Percentiles rank a stretch among this genome's conserved stretches.
phyloP scores from a whole-genome alignment of 2,329 filamentous ascomycete genomes.

The Alternaria gansuensis region DNA sequence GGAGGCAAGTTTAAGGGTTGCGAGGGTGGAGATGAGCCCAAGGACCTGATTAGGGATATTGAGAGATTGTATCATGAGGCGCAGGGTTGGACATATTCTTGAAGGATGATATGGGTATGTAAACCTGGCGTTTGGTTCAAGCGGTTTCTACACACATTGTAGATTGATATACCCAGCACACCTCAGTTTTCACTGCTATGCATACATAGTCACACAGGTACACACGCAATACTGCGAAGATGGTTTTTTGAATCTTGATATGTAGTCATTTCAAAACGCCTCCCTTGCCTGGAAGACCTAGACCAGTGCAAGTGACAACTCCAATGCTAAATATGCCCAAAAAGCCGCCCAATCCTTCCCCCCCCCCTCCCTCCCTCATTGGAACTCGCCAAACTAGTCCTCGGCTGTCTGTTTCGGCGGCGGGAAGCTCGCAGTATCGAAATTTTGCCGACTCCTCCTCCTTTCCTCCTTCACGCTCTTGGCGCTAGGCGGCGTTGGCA shows the following conservation, averaged over 20 bases:
- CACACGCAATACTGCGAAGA: not conserved
- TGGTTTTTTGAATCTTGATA: not conserved
- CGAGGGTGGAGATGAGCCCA: slow-evolving; percentile 70
- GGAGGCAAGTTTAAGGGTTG: slow-evolving; percentile 82
- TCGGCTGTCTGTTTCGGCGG: slow-evolving; percentile 53
- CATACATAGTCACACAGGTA: not conserved
- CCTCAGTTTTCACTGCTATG: not conserved
- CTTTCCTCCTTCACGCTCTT: slow-evolving; percentile 69
- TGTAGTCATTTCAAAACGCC: slow-evolving; percentile 25
- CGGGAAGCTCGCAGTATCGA: slow-evolving; percentile 30
- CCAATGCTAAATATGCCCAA: slow-evolving; percentile 32
- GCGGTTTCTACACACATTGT: not conserved
- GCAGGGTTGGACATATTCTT: slow-evolving; percentile 41
- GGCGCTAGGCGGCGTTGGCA: slow-evolving; percentile 74
- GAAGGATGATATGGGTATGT: not conserved
- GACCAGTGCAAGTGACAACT: slow-evolving; percentile 22
- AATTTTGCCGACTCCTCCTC: slow-evolving; percentile 61
- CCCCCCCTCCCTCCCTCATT: slow-evolving; percentile 48
- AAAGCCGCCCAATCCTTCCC: slow-evolving; percentile 4
- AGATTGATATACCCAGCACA: slow-evolving; percentile 14
- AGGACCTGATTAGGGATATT: slow-evolving; percentile 79
- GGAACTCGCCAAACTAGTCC: slow-evolving; percentile 84
- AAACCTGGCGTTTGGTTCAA: not conserved
- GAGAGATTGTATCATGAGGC: slow-evolving; percentile 68
- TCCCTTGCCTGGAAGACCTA: slow-evolving; percentile 30